These are phyloP conservation scores for Gentiana macrophylla DNA, from an alignment of 257 asterid genomes.

Conservation along the genomic window DNA sequence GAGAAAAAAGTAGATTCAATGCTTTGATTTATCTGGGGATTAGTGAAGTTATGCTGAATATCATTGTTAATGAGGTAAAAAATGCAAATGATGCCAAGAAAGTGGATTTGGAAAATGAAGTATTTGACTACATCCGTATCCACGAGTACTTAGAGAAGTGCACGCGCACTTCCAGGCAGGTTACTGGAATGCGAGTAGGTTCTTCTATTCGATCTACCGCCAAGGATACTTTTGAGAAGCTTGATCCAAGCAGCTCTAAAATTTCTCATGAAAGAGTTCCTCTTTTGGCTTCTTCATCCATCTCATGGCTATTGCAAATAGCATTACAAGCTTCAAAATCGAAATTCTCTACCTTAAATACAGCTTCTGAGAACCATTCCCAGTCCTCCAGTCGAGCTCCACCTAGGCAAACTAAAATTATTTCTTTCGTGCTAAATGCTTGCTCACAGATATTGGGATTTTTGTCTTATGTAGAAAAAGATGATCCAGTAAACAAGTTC, in stretches of 20 bases:
- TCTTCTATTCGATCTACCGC: conserved; percentile 25
- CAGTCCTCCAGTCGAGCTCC: conserved; percentile 39
- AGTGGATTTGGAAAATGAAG: conserved; percentile 51
- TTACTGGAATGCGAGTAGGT: conserved; percentile 30
- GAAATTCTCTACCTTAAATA: conserved; percentile 21
- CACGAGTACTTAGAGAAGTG: conserved; percentile 38
- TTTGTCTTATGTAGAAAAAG: conserved; percentile 33
- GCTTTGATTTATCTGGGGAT: conserved; percentile 53
- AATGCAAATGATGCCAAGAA: conserved; percentile 41
- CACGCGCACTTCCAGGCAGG: conserved; percentile 25
- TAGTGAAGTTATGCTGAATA: conserved; percentile 58
- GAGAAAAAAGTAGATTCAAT: conserved; percentile 34
- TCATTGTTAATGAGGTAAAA: conserved; percentile 44
- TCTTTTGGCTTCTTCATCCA: conserved; percentile 58
- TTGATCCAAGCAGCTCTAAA: conserved; percentile 26
- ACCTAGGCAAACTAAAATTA: conserved; percentile 25
- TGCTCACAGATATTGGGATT: conserved; percentile 44
- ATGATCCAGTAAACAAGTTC: conserved; percentile 52
- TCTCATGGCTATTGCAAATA: conserved; percentile 39
- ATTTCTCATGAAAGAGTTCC: conserved; percentile 47
- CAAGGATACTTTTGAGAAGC: conserved; percentile 36
- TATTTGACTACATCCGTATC: conserved; percentile 45
- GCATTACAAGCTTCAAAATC: conserved; percentile 27
- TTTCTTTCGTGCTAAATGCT: conserved; percentile 32
- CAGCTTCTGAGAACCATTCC: conserved; percentile 45